phyloP scores from a whole-genome alignment of 176 grass and related monocot genomes.

The Coix lacrymajobi region DNA sequence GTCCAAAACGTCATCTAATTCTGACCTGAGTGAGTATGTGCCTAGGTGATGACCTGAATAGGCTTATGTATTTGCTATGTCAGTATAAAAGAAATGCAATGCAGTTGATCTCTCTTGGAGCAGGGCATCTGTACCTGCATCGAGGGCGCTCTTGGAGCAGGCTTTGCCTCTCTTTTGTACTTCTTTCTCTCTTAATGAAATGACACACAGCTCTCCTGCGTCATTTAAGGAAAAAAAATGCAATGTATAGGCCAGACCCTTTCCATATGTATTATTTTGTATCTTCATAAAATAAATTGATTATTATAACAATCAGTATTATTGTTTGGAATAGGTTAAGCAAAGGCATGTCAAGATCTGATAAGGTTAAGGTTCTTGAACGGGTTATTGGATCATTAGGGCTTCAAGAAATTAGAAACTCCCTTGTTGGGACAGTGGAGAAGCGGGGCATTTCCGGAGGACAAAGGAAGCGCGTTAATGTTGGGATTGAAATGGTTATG shows the following conservation, averaged over 20 bases:
- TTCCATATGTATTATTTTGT: background rate
- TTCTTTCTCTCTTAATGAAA: background rate
- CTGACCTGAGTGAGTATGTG: background rate
- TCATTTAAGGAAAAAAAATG: background rate
- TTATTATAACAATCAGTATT: slow-evolving; percentile 18
- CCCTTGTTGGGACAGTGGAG: slow-evolving; percentile 83
- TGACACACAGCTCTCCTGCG: background rate
- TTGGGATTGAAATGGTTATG: slow-evolving; percentile 89
- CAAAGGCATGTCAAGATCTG: slow-evolving; percentile 45
- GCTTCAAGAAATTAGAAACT: slow-evolving; percentile 69
- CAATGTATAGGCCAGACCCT: background rate
- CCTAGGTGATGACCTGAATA: background rate
- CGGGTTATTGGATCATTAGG: slow-evolving; percentile 69
- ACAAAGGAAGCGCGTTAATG: slow-evolving; percentile 82
- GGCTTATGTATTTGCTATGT: background rate
- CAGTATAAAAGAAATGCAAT: background rate
- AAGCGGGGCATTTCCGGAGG: slow-evolving; percentile 82
- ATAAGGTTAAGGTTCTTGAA: slow-evolving; percentile 68
- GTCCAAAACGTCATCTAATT: too few species aligned
- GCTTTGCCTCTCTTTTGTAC: background rate
- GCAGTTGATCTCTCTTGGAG: background rate
- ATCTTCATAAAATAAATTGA: background rate
- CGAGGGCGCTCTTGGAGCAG: background rate
- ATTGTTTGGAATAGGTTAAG: slow-evolving; percentile 38
- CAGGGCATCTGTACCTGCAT: background rate